Evolutionary conservation across 805 yeast genomes (phyloP).

Genomic region (Ogataea pini): DNA sequence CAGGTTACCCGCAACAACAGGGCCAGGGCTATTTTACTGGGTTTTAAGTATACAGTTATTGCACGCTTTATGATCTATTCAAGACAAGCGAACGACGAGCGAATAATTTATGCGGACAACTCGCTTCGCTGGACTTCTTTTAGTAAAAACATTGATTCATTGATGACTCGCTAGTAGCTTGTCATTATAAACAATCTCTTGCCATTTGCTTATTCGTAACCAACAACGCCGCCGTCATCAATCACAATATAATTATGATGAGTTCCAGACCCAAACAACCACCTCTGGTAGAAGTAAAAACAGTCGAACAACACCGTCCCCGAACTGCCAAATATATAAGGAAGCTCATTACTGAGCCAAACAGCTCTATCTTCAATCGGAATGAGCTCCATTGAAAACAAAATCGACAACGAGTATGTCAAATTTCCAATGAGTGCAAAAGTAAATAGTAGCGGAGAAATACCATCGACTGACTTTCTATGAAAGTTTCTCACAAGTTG

Average conservation of each 20-base stretch:
- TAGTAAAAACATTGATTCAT: too few relatives aligned
- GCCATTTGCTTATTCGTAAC: too few relatives aligned
- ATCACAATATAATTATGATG: conserved; percentile 19
- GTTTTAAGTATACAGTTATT: conserved; percentile 12
- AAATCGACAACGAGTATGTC: conserved; percentile 73
- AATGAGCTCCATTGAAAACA: conserved; percentile 59
- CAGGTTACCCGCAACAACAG: conserved; percentile 10
- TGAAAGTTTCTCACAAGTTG: conserved; percentile 75
- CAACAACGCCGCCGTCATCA: conserved; percentile 5
- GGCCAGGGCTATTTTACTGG: conserved; percentile 23
- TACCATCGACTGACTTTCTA: conserved; percentile 83
- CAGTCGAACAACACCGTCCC: conserved; percentile 83
- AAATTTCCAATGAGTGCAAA: conserved; percentile 79
- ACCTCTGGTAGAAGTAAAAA: conserved; percentile 64
- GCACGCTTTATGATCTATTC: background rate
- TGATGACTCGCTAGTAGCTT: too few relatives aligned
- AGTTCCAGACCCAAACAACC: conserved; percentile 31
- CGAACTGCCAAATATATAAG: conserved; percentile 80
- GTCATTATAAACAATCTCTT: too few relatives aligned
- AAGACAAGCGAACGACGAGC: background rate
- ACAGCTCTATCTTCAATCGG: conserved; percentile 38
- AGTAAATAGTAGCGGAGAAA: conserved; percentile 76
- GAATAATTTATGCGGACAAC: background rate
- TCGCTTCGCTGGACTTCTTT: background rate
- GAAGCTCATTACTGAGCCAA: conserved; percentile 70